Evolutionary conservation across 2,329 filamentous ascomycete genomes (phyloP), one percentile per base, ranked within the genome.

Genomic region (Bretziella fagacearum): DNA sequence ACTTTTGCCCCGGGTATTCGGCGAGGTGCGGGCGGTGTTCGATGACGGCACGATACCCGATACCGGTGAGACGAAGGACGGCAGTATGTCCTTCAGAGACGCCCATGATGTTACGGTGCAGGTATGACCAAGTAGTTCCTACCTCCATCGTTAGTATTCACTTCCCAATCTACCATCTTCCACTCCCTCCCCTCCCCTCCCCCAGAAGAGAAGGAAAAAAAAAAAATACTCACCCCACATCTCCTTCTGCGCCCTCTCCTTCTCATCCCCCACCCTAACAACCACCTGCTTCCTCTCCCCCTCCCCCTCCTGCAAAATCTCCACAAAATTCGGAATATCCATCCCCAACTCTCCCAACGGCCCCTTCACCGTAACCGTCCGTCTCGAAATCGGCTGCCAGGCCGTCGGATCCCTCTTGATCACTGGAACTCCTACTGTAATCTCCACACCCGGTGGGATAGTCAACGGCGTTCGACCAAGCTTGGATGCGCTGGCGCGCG

Each of bases 1-100:
- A 93, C 60, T 85, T 74, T 64, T 95, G 87, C 35, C 82, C 86
- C 0, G 77, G 76, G 59, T 79, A 95, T 58, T 78, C 70, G 49
- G 81, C 74, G 51, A 81, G 77, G 51, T 81, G 84, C 27, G 68
- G 76, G 20, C 82, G 82, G 32, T 73, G 79, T 50, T 78, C 66
- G 62, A 96, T 87, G 55, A 98, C 73, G 13, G 91, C 91, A 63
- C 89, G 76, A 71, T 95, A 98, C 51, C 91, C 91, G 50, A 98
- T 91, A 58, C 91, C 91, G 23, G 96, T 86, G 46, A 98, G 73
- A 53, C 89, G 81, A 46, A 98, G 70, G 56, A 98, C 86, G 27
- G 87, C 86, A 15, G 84, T 87, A 65, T 98, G 91, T 29, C 91
- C 91, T 72, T 98, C 91, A 30, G 85, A 93, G 18, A 98, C 91